Evolutionary conservation across 2,329 filamentous ascomycete genomes (phyloP).

Genomic region (Colletotrichum gigasporum): DNA sequence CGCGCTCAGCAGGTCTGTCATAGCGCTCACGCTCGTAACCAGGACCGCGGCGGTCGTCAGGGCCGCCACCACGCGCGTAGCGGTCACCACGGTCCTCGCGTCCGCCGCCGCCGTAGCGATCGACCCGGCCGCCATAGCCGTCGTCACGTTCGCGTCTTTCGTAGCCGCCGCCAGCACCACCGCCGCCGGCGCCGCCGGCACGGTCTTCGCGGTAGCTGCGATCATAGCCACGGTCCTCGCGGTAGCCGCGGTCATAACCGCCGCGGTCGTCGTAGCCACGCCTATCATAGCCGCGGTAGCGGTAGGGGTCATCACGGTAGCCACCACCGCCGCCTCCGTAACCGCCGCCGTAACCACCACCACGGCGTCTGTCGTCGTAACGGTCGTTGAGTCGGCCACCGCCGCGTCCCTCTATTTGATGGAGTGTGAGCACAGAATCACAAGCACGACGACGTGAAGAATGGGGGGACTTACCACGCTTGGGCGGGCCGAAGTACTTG

Average conservation of each 20-base stretch:
- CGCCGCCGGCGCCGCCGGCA: slow-evolving; percentile 49
- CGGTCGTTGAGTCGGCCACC: slow-evolving; percentile 61
- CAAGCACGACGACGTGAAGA: neutral
- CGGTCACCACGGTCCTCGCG: slow-evolving; percentile 53
- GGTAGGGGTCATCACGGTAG: slow-evolving; percentile 66
- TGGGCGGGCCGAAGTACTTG: slow-evolving; percentile 98
- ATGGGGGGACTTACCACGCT: slow-evolving; percentile 77
- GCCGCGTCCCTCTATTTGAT: slow-evolving; percentile 50
- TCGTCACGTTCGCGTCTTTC: slow-evolving; percentile 66
- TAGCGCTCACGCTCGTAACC: slow-evolving; percentile 61
- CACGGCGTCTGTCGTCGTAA: slow-evolving; percentile 72
- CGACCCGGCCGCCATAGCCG: slow-evolving; percentile 50
- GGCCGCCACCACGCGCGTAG: slow-evolving; percentile 50
- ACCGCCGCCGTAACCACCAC: slow-evolving; percentile 64
- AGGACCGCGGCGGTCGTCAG: slow-evolving; percentile 47
- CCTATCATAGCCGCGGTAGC: slow-evolving; percentile 62
- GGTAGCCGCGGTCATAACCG: slow-evolving; percentile 61
- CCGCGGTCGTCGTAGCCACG: slow-evolving; percentile 45
- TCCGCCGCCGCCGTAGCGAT: slow-evolving; percentile 49
- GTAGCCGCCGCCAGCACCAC: slow-evolving; percentile 54
- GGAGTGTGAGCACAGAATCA: neutral
- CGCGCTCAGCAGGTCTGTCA: slow-evolving; percentile 44
- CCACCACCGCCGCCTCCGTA: slow-evolving; percentile 48
- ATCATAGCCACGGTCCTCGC: slow-evolving; percentile 57
- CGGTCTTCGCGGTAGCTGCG: slow-evolving; percentile 59